Conservation (phyloP, 2,329 filamentous ascomycete species). For the Dryadomyces quercus-mongolicae region DNA sequence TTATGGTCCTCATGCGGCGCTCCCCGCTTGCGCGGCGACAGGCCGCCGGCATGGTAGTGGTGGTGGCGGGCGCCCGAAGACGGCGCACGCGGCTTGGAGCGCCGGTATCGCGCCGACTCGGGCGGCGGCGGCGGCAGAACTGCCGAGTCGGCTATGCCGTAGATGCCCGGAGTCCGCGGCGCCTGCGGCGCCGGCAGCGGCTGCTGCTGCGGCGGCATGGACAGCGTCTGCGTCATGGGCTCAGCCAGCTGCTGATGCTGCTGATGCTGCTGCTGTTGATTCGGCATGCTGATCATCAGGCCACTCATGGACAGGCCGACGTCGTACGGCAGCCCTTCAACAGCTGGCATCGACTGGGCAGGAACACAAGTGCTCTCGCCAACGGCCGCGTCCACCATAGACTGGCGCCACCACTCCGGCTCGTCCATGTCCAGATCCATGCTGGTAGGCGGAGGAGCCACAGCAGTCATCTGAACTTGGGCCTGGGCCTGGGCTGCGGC, state of each 20-base stretch:
- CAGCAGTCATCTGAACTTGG: neutral
- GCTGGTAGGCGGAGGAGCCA: neutral
- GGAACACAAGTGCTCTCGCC: neutral
- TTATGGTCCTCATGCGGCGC: neutral
- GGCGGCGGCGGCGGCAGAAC: neutral
- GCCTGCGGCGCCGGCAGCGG: slow-evolving; percentile 2
- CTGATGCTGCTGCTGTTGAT: slow-evolving; percentile 11
- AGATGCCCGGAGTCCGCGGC: neutral
- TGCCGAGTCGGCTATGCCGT: neutral
- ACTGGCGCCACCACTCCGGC: slow-evolving; percentile 11
- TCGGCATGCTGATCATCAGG: slow-evolving; percentile 42
- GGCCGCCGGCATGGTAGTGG: slow-evolving; percentile 25
- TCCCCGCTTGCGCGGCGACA: slow-evolving; percentile 5
- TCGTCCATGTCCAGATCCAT: slow-evolving; percentile 9
- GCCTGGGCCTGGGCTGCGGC: slow-evolving; percentile 1
- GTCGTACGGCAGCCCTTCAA: neutral
- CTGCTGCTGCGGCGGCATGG: neutral
- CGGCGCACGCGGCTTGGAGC: slow-evolving; percentile 38
- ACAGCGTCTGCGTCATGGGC: neutral
- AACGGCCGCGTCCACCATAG: slow-evolving; percentile 6
- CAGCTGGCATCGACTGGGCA: neutral
- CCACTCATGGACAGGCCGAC: slow-evolving; percentile 21
- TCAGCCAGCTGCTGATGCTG: slow-evolving; percentile 9
- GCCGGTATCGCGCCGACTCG: slow-evolving; percentile 14
- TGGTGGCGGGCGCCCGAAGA: slow-evolving; percentile 40